These are phyloP conservation scores for Nematocida sp. DNA, from an alignment of 371 early-diverging fungal species.

Conservation along the genomic window DNA sequence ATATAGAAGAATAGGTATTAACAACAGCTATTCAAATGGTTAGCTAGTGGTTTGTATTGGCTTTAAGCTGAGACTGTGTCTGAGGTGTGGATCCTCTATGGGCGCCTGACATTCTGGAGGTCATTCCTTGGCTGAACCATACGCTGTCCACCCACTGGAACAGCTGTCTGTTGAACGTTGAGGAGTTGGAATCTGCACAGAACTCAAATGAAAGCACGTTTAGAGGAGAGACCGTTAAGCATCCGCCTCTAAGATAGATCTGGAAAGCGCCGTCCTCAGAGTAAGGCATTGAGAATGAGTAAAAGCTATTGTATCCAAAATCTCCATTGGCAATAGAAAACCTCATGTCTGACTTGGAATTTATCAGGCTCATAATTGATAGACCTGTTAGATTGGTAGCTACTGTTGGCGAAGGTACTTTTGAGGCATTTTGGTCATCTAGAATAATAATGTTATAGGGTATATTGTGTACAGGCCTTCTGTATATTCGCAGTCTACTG, in stretches of 20 bases:
- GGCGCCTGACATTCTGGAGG: neutral
- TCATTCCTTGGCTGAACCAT: conserved; percentile 9
- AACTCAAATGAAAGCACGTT: neutral
- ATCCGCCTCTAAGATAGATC: conserved; percentile 26
- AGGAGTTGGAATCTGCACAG: conserved; percentile 6
- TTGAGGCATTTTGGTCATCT: too few relatives aligned
- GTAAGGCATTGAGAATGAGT: conserved; percentile 4
- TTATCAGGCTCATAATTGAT: too few relatives aligned
- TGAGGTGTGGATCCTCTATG: too few relatives aligned
- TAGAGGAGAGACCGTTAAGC: neutral
- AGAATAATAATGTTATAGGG: too few relatives aligned
- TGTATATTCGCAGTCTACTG: too few relatives aligned
- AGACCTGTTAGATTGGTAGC: too few relatives aligned
- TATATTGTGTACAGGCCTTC: too few relatives aligned
- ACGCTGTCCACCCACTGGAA: conserved; percentile 22
- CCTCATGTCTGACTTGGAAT: too few relatives aligned
- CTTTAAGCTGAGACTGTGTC: neutral
- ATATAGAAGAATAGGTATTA: too few relatives aligned
- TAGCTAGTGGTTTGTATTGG: conserved; percentile 11
- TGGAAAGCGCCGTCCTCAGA: conserved; percentile 9
- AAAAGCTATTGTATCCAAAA: conserved; percentile 12
- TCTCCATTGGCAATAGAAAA: too few relatives aligned
- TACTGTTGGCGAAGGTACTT: too few relatives aligned
- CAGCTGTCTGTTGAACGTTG: conserved; percentile 2
- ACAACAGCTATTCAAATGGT: too few relatives aligned